These are phyloP conservation scores for Yamadazyma songkhlaensis DNA, from an alignment of 1,139 yeast species.

Conservation along the genomic window DNA sequence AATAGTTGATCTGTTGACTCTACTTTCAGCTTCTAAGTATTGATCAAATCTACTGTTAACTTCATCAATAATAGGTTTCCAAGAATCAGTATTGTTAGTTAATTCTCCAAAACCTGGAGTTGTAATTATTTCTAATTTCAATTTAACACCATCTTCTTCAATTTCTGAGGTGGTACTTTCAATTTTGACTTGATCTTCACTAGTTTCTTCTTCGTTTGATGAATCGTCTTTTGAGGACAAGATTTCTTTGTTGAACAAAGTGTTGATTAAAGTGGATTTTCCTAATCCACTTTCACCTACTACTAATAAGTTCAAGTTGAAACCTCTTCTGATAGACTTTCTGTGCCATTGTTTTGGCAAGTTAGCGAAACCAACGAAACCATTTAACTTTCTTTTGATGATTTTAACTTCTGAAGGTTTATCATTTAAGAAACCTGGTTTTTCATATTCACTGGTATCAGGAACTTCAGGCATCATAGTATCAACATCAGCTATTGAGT, in stretches of 20 bases:
- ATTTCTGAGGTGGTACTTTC: slow-evolving; percentile 69
- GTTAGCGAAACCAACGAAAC: slow-evolving; percentile 96
- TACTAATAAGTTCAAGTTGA: slow-evolving; percentile 81
- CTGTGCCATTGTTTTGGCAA: slow-evolving; percentile 99
- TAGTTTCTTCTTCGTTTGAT: slow-evolving; percentile 10
- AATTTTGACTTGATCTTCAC: slow-evolving; percentile 37
- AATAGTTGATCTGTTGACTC: slow-evolving; percentile 71
- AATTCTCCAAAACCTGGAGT: slow-evolving; percentile 95
- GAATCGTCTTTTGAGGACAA: slow-evolving; percentile 24
- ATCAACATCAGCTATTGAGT: slow-evolving; percentile 15
- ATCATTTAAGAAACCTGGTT: slow-evolving; percentile 9
- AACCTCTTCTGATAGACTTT: slow-evolving; percentile 92
- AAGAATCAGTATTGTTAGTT: slow-evolving; percentile 81
- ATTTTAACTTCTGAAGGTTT: slow-evolving; percentile 47
- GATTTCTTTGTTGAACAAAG: slow-evolving; percentile 80
- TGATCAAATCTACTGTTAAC: slow-evolving; percentile 83
- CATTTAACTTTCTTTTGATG: slow-evolving; percentile 79
- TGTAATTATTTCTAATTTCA: slow-evolving; percentile 80
- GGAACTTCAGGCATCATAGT: slow-evolving; percentile 18
- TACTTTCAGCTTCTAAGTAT: slow-evolving; percentile 87
- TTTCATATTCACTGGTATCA: slow-evolving; percentile 15
- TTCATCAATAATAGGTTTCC: slow-evolving; percentile 93
- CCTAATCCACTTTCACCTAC: slow-evolving; percentile 95
- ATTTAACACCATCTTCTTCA: slow-evolving; percentile 91
- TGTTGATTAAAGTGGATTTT: slow-evolving; percentile 87